Conservation (phyloP, 495 filamentous ascomycete species). For the Podospora comata region DNA sequence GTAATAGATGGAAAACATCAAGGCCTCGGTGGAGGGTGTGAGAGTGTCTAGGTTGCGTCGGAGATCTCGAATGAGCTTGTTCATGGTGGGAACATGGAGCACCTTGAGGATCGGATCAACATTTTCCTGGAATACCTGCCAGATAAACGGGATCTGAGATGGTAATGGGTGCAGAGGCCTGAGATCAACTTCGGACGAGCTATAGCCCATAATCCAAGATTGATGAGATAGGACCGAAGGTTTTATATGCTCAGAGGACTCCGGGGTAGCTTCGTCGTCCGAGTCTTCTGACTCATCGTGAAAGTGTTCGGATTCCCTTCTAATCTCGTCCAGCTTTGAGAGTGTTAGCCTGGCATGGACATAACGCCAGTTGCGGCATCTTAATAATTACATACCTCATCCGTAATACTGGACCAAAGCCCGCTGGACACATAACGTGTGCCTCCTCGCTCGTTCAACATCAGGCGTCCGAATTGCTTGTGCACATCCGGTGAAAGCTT, state of each 20-base stretch:
- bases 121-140: conserved; percentile 66
- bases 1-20: conserved; percentile 80
- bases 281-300: conserved; percentile 64
- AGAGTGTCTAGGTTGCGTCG: conserved; percentile 52
- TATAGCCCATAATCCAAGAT: conserved; percentile 66
- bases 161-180: conserved; percentile 53
- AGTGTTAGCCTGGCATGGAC: conserved; percentile 13
- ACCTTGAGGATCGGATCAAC: conserved; percentile 70
- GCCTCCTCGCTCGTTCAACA: conserved; percentile 73
- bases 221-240: conserved; percentile 55
- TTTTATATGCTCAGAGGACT: conserved; percentile 32
- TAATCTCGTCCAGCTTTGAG: conserved; percentile 65
- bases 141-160: conserved; percentile 62
- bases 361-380: too few species aligned
- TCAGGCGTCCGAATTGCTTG: conserved; percentile 74
- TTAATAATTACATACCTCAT: conserved; percentile 54
- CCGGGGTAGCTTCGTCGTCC: conserved; percentile 51
- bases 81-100: conserved; percentile 60
- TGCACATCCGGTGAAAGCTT: conserved; percentile 47
- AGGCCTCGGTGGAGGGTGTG: conserved; percentile 61
- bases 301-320: conserved; percentile 64
- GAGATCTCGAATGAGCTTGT: conserved; percentile 44
- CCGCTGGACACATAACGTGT: conserved; percentile 84
- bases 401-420: conserved; percentile 84
- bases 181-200: conserved; percentile 53